Evolutionary conservation across 2,329 filamentous ascomycete genomes (phyloP).

Genomic region (Xylaria sp.): DNA sequence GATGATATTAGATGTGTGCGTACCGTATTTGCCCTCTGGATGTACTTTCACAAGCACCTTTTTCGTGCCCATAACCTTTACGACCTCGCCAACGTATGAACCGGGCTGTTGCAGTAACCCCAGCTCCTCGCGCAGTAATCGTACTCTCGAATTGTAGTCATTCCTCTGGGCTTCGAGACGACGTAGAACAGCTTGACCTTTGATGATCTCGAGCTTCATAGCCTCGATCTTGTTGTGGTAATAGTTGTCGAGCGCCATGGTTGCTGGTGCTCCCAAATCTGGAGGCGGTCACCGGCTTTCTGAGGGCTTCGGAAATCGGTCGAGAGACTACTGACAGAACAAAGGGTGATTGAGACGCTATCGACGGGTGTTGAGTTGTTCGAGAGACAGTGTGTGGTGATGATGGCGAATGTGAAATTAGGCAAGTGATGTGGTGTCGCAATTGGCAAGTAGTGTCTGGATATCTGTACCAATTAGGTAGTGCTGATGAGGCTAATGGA

Average conservation of each 20-base stretch:
- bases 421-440: conserved; percentile 3
- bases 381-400: not conserved
- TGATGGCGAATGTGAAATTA: conserved; percentile 13
- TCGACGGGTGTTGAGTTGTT: not conserved
- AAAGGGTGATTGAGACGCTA: not conserved
- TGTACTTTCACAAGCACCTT: conserved; percentile 99
- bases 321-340: not conserved
- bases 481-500: conserved; percentile 37
- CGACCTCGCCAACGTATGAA: conserved; percentile 98
- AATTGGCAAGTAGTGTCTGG: conserved; percentile 2
- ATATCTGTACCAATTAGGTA: conserved; percentile 3
- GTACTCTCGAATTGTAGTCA: conserved; percentile 98
- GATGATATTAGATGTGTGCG: conserved; percentile 3
- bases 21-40: conserved; percentile 99
- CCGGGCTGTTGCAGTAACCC: conserved; percentile 96
- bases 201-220: conserved; percentile 99
- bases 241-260: conserved; percentile 98
- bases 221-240: conserved; percentile 99
- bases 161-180: conserved; percentile 97
- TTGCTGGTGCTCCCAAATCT: conserved; percentile 54
- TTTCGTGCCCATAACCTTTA: conserved; percentile 99
- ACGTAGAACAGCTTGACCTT: conserved; percentile 94
- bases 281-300: conserved; percentile 32
- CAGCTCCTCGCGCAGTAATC: conserved; percentile 92
- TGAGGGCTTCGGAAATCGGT: conserved; percentile 15